phyloP scores from a whole-genome alignment of 768 basidiomycete genomes.

The Thelephora ganbajun region DNA sequence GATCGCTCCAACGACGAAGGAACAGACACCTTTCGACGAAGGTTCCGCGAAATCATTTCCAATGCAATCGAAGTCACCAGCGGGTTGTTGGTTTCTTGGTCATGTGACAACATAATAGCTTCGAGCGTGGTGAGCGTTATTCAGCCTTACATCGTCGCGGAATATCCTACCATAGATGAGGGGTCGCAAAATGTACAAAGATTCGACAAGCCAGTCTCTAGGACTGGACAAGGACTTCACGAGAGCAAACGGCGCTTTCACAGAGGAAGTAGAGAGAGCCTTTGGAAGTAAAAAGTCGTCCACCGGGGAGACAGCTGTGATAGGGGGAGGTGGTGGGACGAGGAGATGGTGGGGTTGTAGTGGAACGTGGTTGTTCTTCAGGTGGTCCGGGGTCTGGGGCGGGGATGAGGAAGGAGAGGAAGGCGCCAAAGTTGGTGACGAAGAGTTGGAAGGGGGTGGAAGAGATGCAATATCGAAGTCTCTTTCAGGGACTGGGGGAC shows the following conservation, averaged over 20 bases:
- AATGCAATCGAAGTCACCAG: conserved; percentile 50
- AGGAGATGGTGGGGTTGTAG: conserved; percentile 46
- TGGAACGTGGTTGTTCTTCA: conserved; percentile 63
- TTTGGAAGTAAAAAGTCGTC: conserved; percentile 80
- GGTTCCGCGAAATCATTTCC: conserved; percentile 60
- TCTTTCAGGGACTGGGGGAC: conserved; percentile 74
- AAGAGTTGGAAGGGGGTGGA: conserved; percentile 34
- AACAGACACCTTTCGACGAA: conserved; percentile 53
- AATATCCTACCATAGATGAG: conserved; percentile 54
- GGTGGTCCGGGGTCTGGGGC: conserved; percentile 60
- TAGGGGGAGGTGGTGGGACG: conserved; percentile 36
- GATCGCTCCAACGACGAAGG: conserved; percentile 53
- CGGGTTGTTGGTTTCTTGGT: conserved; percentile 39
- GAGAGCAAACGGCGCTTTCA: conserved; percentile 58
- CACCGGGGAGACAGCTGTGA: conserved; percentile 38
- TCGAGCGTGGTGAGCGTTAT: conserved; percentile 1
- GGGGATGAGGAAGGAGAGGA: conserved; percentile 35
- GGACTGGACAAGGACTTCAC: conserved; percentile 45
- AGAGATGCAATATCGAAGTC: conserved; percentile 70
- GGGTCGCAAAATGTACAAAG: conserved; percentile 58
- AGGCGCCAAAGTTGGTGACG: conserved; percentile 47
- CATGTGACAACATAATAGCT: conserved; percentile 27
- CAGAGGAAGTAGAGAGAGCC: conserved; percentile 57
- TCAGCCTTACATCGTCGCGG: background rate
- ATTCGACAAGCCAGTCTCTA: conserved; percentile 65